Conservation (phyloP, 1,284 basidiomycete species). For the Leccinum huronense region DNA sequence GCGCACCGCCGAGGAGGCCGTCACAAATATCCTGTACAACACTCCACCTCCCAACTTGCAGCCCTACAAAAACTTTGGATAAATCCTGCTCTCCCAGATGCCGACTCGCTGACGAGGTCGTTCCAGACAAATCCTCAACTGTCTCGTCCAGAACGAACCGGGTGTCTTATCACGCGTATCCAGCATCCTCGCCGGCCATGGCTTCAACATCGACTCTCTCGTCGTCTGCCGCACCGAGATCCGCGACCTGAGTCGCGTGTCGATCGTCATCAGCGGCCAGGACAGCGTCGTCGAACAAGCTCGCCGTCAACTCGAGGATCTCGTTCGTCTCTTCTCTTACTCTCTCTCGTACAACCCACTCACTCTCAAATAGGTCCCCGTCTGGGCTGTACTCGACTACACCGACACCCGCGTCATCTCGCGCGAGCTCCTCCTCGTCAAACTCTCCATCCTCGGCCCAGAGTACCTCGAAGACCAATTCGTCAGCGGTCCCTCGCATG, state of each 20-base stretch:
- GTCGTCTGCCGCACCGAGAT: slow-evolving; percentile 99
- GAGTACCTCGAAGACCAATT: slow-evolving; percentile 95
- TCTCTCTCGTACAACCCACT: not conserved
- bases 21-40: slow-evolving; percentile 95
- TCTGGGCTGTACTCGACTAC: slow-evolving; percentile 97
- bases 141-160: slow-evolving; percentile 98
- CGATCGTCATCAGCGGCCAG: slow-evolving; percentile 94
- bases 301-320: slow-evolving; percentile 88
- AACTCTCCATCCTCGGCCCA: slow-evolving; percentile 94
- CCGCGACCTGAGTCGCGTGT: slow-evolving; percentile 96
- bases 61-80: slow-evolving; percentile 84
- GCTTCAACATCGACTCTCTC: slow-evolving; percentile 99
- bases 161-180: slow-evolving; percentile 98
- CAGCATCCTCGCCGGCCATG: slow-evolving; percentile 94
- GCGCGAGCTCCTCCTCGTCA: slow-evolving; percentile 86
- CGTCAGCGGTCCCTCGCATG: slow-evolving; percentile 77
- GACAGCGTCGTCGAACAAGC: slow-evolving; percentile 99
- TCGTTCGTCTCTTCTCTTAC: slow-evolving; percentile 53
- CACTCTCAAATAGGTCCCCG: slow-evolving; percentile 72
- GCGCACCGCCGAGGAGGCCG: slow-evolving; percentile 89
- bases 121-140: slow-evolving; percentile 90
- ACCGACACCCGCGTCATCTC: slow-evolving; percentile 88
- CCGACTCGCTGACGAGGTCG: not conserved
- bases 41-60: slow-evolving; percentile 91
- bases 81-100: not conserved